Evolutionary conservation across 768 basidiomycete species (phyloP).

Genomic region (Lactarius vividus): DNA sequence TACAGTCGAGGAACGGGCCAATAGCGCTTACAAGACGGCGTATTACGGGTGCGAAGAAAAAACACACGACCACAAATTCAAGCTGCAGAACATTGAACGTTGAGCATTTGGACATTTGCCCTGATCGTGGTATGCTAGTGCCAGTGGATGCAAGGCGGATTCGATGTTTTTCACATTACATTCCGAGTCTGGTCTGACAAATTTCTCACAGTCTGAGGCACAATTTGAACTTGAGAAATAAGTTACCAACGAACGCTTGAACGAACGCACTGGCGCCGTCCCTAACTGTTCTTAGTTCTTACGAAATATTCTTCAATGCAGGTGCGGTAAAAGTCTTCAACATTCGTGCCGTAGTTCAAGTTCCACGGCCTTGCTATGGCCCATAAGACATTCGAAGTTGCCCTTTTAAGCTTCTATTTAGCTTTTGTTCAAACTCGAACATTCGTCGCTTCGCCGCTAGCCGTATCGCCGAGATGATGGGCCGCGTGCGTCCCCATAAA

Average conservation of each 20-base stretch:
- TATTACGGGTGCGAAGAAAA: not conserved
- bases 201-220: not conserved
- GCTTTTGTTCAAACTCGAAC: slow-evolving; percentile 2
- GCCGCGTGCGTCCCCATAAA: not conserved
- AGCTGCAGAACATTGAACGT: not conserved
- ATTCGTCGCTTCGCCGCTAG: not conserved
- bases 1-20: not conserved
- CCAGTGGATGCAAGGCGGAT: not conserved
- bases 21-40: not conserved
- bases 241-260: too few species aligned
- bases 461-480: not conserved
- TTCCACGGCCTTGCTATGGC: too few species aligned
- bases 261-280: not conserved
- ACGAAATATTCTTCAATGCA: not conserved
- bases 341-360: not conserved
- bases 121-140: not conserved
- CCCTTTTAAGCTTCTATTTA: not conserved
- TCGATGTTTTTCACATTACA: not conserved
- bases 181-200: not conserved
- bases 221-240: not conserved
- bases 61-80: not conserved
- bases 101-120: not conserved
- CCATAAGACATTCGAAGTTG: not conserved
- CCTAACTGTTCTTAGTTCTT: not conserved
- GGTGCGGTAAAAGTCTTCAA: not conserved